phyloP scores from a whole-genome alignment of 2,329 filamentous ascomycete genomes.

The Neopestalotiopsis sp. region DNA sequence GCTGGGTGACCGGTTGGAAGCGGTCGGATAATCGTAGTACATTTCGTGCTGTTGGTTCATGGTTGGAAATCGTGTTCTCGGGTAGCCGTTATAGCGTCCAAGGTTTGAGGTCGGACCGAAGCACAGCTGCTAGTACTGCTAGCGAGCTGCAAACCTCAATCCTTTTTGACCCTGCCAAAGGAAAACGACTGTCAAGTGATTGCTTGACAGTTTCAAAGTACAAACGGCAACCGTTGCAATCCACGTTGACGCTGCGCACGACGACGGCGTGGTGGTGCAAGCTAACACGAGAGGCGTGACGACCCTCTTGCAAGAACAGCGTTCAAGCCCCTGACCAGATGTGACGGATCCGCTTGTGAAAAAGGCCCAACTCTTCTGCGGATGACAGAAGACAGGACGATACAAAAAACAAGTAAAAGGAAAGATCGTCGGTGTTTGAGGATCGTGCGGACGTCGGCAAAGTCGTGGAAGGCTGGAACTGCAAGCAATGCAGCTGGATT shows the following conservation, averaged over 20 bases:
- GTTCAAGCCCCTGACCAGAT: background rate
- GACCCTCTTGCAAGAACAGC: background rate
- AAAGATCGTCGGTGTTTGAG: constrained; percentile 1
- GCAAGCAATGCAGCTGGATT: constrained; percentile 7
- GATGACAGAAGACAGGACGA: constrained; percentile 1
- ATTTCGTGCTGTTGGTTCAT: constrained; percentile 66
- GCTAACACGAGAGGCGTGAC: background rate
- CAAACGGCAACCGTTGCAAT: background rate
- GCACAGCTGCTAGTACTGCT: constrained; percentile 15
- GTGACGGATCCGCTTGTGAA: background rate
- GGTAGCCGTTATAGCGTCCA: background rate
- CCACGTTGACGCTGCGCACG: background rate
- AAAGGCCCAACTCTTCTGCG: background rate
- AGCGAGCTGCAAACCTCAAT: constrained; percentile 14
- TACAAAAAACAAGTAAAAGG: background rate
- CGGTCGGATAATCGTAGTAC: constrained; percentile 72
- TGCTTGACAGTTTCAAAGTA: background rate
- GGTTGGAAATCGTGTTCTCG: constrained; percentile 24
- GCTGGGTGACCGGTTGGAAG: constrained; percentile 73
- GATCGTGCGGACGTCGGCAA: constrained; percentile 1
- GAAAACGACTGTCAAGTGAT: background rate
- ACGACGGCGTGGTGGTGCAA: background rate
- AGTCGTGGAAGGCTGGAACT: constrained; percentile 4
- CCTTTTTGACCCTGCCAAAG: constrained; percentile 1
- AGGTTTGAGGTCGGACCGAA: background rate